Conservation (phyloP, 2,329 filamentous ascomycete species). For the Phoma sp. region DNA sequence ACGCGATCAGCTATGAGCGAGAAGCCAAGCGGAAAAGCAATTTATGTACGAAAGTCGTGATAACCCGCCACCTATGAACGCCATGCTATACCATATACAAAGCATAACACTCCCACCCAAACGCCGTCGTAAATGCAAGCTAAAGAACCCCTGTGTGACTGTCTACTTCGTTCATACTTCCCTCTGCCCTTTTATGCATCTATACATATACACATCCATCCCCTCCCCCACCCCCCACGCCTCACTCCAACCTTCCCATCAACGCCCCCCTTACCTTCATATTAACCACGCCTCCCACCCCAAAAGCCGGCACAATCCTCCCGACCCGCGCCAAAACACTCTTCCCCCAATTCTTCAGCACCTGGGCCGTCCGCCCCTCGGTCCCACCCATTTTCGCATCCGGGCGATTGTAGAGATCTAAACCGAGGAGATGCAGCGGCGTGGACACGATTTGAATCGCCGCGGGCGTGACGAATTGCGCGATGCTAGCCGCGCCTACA, state of each 20-base stretch:
- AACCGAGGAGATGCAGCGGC: conserved; percentile 80
- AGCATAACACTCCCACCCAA: too few species aligned
- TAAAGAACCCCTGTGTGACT: too few species aligned
- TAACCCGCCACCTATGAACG: too few species aligned
- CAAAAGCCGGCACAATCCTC: conserved; percentile 87
- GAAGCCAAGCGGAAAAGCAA: too few species aligned
- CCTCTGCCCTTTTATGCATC: too few species aligned
- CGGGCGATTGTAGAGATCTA: conserved; percentile 83
- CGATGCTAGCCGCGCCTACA: conserved; percentile 58
- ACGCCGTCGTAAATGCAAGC: too few species aligned
- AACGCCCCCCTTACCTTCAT: conserved; percentile 69
- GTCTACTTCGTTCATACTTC: too few species aligned
- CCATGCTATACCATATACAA: too few species aligned
- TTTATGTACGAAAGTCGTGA: too few species aligned
- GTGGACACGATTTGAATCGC: conserved; percentile 80
- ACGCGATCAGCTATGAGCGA: too few species aligned
- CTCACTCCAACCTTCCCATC: conserved; percentile 60
- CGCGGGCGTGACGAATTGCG: conserved; percentile 83
- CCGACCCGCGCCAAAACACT: conserved; percentile 79
- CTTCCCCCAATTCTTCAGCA: conserved; percentile 77
- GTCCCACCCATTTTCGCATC: conserved; percentile 57
- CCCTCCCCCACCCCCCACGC: neutral
- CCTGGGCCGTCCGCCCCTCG: conserved; percentile 66
- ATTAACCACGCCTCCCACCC: conserved; percentile 87
- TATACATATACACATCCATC: too few species aligned